Percentiles rank a stretch among this genome's conserved stretches.
These are phyloP conservation scores for Eucalyptus caleyi DNA, from an alignment of 345 rosid genomes.

Conservation along the genomic window DNA sequence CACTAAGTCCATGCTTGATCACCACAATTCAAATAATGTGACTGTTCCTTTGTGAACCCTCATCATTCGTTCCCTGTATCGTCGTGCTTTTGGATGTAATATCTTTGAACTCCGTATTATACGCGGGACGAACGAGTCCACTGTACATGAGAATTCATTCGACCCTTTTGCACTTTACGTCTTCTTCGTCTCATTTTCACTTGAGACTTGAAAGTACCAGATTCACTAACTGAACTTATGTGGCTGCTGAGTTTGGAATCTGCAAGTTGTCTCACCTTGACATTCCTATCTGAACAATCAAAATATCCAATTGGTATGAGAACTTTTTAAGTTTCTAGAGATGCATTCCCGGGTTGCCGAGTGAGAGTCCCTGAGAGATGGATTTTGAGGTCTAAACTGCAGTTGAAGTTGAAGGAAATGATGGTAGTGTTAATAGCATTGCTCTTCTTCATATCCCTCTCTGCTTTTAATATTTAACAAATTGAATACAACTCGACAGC, in stretches of 20 bases:
- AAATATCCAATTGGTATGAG: background rate
- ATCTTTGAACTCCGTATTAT: no score
- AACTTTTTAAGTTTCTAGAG: no score
- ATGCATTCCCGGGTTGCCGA: background rate
- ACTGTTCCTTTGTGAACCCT: no score
- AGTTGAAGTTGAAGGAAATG: background rate
- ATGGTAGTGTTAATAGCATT: background rate
- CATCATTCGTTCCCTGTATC: no score
- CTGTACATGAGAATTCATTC: no score
- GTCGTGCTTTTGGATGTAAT: no score
- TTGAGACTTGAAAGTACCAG: background rate
- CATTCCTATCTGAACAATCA: background rate
- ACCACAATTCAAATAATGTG: no score
- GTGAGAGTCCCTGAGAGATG: background rate
- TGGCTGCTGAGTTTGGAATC: background rate
- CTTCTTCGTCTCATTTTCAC: background rate
- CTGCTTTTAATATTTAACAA: background rate
- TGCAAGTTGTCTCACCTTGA: background rate
- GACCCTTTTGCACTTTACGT: no score
- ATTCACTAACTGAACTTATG: background rate
- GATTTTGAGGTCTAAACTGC: background rate
- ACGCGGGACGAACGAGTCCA: no score
- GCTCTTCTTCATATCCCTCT: background rate
- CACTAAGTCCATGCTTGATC: no score
- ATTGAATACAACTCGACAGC: background rate